A percentile compares a stretch with the other conserved stretches of the same genome.
Evolutionary conservation across 176 grass and related monocot genomes (phyloP).

Genomic region (Carex myosuroides): DNA sequence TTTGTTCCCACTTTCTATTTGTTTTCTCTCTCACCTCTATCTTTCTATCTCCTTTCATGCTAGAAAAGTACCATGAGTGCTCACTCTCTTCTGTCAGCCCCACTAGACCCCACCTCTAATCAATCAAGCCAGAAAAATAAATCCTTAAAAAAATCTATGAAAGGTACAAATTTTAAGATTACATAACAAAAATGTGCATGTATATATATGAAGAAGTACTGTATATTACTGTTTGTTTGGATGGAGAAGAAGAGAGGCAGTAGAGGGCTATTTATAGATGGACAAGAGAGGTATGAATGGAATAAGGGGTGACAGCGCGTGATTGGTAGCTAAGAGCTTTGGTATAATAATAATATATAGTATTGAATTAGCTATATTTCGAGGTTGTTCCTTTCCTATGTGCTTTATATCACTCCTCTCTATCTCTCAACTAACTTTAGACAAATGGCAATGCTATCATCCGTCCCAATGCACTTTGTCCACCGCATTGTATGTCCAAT

Average conservation of each 20-base stretch:
- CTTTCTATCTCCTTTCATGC: constrained; percentile 25
- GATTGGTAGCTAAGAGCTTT: constrained; percentile 26
- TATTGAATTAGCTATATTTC: constrained; percentile 16
- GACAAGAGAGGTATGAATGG: constrained; percentile 44
- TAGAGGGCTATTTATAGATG: constrained; percentile 59
- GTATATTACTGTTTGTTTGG: constrained; percentile 51
- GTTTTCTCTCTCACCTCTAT: constrained; percentile 5
- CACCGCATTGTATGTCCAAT: constrained; percentile 16
- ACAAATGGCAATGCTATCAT: background rate
- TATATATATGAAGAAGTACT: background rate
- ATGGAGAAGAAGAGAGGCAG: constrained; percentile 32
- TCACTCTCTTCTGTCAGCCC: constrained; percentile 99
- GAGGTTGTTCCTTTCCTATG: constrained; percentile 18
- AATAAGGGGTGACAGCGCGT: constrained; percentile 59
- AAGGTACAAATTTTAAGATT: background rate
- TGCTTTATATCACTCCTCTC: background rate
- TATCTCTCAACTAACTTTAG: constrained; percentile 6
- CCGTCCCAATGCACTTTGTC: constrained; percentile 18
- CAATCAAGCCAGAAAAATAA: background rate
- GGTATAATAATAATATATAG: background rate
- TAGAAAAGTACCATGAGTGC: constrained; percentile 89
- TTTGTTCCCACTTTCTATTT: background rate
- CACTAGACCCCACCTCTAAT: background rate
- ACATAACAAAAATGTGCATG: background rate
- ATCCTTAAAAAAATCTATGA: background rate